phyloP scores from a whole-genome alignment of 352 stramenopile genomes.

The Globisporangium irregulare region DNA sequence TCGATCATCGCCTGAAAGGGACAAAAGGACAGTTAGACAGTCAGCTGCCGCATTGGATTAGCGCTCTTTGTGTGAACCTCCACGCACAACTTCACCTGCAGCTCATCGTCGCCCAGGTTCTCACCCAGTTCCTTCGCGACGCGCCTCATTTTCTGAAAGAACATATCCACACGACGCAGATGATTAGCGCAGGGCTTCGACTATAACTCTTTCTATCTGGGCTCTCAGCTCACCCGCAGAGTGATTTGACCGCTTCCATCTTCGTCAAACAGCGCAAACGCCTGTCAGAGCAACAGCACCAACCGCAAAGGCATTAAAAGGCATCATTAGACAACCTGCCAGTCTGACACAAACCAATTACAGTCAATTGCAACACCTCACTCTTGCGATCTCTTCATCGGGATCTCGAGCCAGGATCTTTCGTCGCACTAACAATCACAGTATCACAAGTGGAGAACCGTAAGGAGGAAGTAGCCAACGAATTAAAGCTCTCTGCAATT shows the following conservation, averaged over 20 bases:
- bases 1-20: constrained; percentile 90
- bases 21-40: neutral
- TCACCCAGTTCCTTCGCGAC: constrained; percentile 92
- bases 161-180: neutral
- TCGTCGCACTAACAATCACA: constrained; percentile 45
- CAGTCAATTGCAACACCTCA: constrained; percentile 8
- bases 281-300: constrained; percentile 23
- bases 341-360: neutral
- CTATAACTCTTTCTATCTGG: neutral
- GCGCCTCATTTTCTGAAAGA: constrained; percentile 86
- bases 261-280: constrained; percentile 95
- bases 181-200: neutral
- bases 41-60: neutral
- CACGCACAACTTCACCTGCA: constrained; percentile 36
- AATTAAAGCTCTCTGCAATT: neutral
- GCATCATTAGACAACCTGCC: neutral
- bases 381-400: constrained; percentile 90
- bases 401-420: constrained; percentile 86
- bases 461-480: neutral
- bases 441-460: neutral
- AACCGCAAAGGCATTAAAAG: neutral
- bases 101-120: constrained; percentile 90
- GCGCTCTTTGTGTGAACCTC: neutral
- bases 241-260: constrained; percentile 89
- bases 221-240: constrained; percentile 40